A percentile compares a stretch with the other conserved stretches of the same genome.
Evolutionary conservation across 306 rosid genomes (phyloP).

Genomic region (Echinosophora koreensis): DNA sequence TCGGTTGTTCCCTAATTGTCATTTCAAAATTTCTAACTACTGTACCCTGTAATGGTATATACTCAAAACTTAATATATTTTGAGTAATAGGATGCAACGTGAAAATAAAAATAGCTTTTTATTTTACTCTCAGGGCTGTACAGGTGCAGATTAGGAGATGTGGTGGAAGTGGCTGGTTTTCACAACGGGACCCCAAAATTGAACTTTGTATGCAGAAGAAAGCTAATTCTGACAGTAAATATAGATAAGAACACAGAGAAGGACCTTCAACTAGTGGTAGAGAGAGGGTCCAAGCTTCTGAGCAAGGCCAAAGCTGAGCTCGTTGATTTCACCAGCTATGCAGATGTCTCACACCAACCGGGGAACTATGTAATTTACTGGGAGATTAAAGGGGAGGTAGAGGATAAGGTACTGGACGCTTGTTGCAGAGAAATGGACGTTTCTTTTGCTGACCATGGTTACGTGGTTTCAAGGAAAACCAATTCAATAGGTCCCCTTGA

Average conservation of each 20-base stretch:
- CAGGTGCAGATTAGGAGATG: slow-evolving; percentile 89
- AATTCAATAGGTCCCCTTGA: slow-evolving; percentile 80
- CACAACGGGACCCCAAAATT: slow-evolving; percentile 83
- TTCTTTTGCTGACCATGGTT: slow-evolving; percentile 81
- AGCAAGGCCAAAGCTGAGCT: slow-evolving; percentile 63
- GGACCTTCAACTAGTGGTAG: slow-evolving; percentile 90
- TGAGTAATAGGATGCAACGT: background rate
- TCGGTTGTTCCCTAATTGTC: background rate
- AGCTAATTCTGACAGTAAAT: slow-evolving; percentile 73
- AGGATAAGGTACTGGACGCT: slow-evolving; percentile 53
- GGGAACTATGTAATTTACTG: slow-evolving; percentile 85
- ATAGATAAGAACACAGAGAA: slow-evolving; percentile 93
- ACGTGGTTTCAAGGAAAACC: slow-evolving; percentile 78
- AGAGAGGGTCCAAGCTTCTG: slow-evolving; percentile 65
- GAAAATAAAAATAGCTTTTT: background rate
- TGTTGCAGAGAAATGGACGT: slow-evolving; percentile 83
- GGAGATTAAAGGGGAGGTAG: slow-evolving; percentile 87
- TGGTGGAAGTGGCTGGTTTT: slow-evolving; percentile 88
- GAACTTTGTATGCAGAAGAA: slow-evolving; percentile 81
- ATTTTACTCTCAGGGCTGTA: slow-evolving; percentile 68
- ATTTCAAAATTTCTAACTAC: background rate
- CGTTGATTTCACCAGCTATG: slow-evolving; percentile 88
- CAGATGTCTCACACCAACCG: slow-evolving; percentile 55
- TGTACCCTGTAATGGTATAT: background rate
- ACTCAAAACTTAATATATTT: background rate